These are phyloP conservation scores for Puccinia novopanici DNA, from an alignment of 1,284 basidiomycete genomes.

Conservation along the genomic window DNA sequence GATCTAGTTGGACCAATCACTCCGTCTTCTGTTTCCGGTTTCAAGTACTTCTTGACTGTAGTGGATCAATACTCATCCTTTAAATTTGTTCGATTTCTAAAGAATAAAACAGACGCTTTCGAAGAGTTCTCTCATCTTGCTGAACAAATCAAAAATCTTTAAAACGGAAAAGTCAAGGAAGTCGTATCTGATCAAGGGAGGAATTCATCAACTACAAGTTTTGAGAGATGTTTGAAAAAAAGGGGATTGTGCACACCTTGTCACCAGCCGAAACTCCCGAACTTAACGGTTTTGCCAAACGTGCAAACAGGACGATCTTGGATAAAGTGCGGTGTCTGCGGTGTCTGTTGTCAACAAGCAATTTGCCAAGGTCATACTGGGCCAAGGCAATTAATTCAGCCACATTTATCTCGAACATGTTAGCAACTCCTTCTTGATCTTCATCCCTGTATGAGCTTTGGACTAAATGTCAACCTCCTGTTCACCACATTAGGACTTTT, in stretches of 20 bases:
- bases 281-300: constrained; percentile 25
- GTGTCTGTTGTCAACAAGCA: too few relatives aligned
- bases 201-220: constrained; percentile 56
- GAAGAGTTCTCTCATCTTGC: background rate
- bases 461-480: too few relatives aligned
- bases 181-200: constrained; percentile 59
- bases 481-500: too few relatives aligned
- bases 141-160: background rate
- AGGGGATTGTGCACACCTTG: background rate
- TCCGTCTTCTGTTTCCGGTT: background rate
- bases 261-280: constrained; percentile 23
- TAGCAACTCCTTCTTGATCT: too few relatives aligned
- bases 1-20: constrained; percentile 14
- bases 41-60: background rate
- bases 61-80: constrained; percentile 5
- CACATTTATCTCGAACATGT: too few relatives aligned
- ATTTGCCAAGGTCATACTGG: too few relatives aligned
- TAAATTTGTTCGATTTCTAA: background rate
- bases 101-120: background rate
- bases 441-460: too few relatives aligned
- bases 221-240: background rate
- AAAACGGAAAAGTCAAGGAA: constrained; percentile 56
- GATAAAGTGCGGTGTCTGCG: too few relatives aligned
- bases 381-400: too few relatives aligned
- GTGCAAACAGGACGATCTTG: background rate